These are phyloP conservation scores for Delitschia confertaspora DNA, from an alignment of 495 filamentous ascomycete species.

Conservation along the genomic window DNA sequence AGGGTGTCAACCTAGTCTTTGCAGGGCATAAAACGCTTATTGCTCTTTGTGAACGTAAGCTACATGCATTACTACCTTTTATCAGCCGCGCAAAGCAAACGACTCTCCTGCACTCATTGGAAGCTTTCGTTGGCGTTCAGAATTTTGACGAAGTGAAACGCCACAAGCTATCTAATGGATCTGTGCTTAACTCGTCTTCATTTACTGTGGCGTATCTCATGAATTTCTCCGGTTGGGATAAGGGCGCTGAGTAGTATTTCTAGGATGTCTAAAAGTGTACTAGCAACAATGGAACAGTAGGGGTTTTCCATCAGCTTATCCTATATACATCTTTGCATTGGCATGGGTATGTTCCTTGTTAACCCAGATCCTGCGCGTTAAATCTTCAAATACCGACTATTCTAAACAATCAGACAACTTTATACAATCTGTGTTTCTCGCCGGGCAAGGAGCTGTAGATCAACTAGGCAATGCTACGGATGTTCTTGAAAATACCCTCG, in stretches of 20 bases:
- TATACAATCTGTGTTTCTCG: too few relatives aligned
- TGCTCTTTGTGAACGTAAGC: not conserved
- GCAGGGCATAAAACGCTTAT: not conserved
- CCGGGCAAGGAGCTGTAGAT: not conserved
- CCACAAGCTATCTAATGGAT: conserved; percentile 36
- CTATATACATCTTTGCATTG: not conserved
- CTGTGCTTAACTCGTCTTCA: conserved; percentile 41
- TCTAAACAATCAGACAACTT: conserved; percentile 4
- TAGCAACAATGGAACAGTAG: not conserved
- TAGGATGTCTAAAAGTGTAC: not conserved
- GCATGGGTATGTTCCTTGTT: conserved; percentile 10
- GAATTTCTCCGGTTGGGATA: conserved; percentile 35
- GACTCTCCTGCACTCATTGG: conserved; percentile 38
- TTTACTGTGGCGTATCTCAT: conserved; percentile 41
- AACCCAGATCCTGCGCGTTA: conserved; percentile 27
- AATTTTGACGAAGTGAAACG: conserved; percentile 37
- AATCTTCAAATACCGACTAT: not conserved
- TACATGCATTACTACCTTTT: not conserved
- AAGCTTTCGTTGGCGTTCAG: conserved; percentile 38
- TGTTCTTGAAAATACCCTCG: too few relatives aligned
- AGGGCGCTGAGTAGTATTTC: conserved; percentile 4
- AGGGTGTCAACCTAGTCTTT: not conserved
- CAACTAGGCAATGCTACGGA: too few relatives aligned
- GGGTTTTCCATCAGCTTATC: not conserved
- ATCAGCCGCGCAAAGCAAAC: conserved; percentile 28